Evolutionary conservation across 176 grass and related monocot species (phyloP).

Genomic region (Coix lacrymajobi): DNA sequence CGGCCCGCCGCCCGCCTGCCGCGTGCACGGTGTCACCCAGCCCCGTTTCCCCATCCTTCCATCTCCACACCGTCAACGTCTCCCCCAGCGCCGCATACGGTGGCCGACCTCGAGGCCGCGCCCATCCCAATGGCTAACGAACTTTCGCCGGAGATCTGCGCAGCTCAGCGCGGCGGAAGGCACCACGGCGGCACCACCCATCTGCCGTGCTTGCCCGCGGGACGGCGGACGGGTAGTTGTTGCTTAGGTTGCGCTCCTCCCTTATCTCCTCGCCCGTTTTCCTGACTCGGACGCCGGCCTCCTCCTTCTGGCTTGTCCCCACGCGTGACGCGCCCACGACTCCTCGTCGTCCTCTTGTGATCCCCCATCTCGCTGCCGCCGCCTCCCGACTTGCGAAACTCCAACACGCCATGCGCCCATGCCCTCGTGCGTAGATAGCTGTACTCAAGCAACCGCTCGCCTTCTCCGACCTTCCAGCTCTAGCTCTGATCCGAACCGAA

Average conservation of each 20-base stretch:
- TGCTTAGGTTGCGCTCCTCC: not conserved
- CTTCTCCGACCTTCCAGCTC: not conserved
- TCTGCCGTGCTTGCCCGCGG: not conserved
- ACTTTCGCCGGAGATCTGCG: not conserved
- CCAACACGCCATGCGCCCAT: slow-evolving; percentile 30
- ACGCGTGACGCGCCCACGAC: slow-evolving; percentile 12
- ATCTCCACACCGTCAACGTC: no score
- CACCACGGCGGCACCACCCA: not conserved
- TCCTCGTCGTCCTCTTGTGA: not conserved
- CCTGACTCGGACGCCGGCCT: slow-evolving; percentile 14
- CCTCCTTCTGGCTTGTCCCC: not conserved
- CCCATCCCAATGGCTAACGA: not conserved
- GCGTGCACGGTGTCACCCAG: no score
- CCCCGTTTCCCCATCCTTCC: no score
- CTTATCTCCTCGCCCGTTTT: slow-evolving; percentile 9
- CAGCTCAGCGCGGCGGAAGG: not conserved
- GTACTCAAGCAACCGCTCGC: not conserved
- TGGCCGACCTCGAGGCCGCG: not conserved
- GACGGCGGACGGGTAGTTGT: not conserved
- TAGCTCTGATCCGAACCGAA: not conserved
- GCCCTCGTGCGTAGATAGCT: not conserved
- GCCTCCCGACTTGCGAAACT: not conserved
- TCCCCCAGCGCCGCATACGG: no score
- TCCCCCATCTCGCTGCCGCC: not conserved
- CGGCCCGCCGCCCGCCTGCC: no score